Conservation (phyloP, 2,329 filamentous ascomycete species). For the Escovopsis sp. region DNA sequence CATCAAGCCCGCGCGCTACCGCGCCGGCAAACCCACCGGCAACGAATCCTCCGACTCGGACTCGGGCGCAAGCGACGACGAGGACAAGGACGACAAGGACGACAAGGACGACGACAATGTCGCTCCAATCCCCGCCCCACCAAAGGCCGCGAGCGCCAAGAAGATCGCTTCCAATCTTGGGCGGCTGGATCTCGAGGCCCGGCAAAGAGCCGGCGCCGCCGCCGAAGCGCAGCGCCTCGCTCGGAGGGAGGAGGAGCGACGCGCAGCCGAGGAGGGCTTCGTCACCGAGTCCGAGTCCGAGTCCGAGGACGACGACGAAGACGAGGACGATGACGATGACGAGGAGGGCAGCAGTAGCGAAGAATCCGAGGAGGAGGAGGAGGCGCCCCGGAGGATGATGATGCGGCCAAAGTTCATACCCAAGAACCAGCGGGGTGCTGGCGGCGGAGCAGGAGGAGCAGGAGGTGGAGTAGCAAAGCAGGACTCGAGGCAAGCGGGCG, state of each 20-base stretch:
- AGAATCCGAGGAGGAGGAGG: slow-evolving; percentile 40
- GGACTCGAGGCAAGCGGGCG: slow-evolving; percentile 5
- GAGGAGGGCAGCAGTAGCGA: slow-evolving; percentile 28
- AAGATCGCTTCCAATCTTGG: slow-evolving; percentile 39
- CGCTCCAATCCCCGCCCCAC: slow-evolving; percentile 34
- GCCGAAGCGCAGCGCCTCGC: slow-evolving; percentile 33
- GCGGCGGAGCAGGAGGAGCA: not conserved
- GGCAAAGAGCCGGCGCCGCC: slow-evolving; percentile 29
- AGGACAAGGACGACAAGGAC: slow-evolving; percentile 20
- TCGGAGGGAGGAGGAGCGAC: slow-evolving; percentile 33
- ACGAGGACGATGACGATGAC: slow-evolving; percentile 18
- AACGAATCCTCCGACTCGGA: slow-evolving; percentile 40
- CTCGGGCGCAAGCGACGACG: slow-evolving; percentile 31
- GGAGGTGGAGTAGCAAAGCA: slow-evolving; percentile 2
- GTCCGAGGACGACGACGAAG: slow-evolving; percentile 21
- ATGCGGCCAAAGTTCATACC: slow-evolving; percentile 50
- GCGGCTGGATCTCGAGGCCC: slow-evolving; percentile 37
- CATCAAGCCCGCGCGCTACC: slow-evolving; percentile 62
- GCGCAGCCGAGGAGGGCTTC: slow-evolving; percentile 46
- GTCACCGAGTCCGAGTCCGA: slow-evolving; percentile 41
- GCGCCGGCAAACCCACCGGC: slow-evolving; percentile 62
- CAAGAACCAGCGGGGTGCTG: slow-evolving; percentile 35
- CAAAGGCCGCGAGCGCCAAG: slow-evolving; percentile 41
- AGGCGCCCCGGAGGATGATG: slow-evolving; percentile 42
- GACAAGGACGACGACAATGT: slow-evolving; percentile 13